These are phyloP conservation scores for Hansenula lynferdii DNA, from an alignment of 1,139 yeast genomes.

Conservation along the genomic window DNA sequence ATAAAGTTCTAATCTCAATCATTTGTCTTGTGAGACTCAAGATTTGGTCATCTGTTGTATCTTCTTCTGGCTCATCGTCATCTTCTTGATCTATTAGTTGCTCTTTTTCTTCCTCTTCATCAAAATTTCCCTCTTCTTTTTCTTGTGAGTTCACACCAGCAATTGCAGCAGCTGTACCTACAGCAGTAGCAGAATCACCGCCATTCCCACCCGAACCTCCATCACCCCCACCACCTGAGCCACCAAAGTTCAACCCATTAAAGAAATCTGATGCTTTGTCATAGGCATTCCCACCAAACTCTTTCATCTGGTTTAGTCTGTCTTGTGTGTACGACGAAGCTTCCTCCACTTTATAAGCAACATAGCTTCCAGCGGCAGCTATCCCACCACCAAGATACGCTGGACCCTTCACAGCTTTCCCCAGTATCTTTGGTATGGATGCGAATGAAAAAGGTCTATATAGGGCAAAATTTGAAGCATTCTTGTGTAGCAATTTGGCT, in stretches of 20 bases:
- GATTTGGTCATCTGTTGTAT: constrained; percentile 68
- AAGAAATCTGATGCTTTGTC: constrained; percentile 24
- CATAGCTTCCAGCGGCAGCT: constrained; percentile 93
- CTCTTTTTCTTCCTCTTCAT: constrained; percentile 22
- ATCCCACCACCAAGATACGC: constrained; percentile 86
- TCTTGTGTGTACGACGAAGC: constrained; percentile 71
- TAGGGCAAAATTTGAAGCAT: background rate
- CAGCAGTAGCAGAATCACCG: constrained; percentile 28
- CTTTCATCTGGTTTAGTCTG: constrained; percentile 56
- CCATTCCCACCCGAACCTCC: constrained; percentile 27
- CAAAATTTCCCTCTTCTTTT: constrained; percentile 21
- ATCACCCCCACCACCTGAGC: constrained; percentile 22
- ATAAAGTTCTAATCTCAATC: constrained; percentile 87
- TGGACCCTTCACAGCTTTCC: constrained; percentile 58
- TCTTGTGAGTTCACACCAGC: constrained; percentile 25
- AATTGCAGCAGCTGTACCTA: constrained; percentile 35
- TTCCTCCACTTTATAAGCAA: constrained; percentile 87
- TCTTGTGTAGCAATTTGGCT: background rate
- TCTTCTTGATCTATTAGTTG: constrained; percentile 34
- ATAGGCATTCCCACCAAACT: constrained; percentile 35
- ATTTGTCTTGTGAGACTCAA: constrained; percentile 85
- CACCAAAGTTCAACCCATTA: constrained; percentile 18
- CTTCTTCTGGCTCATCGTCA: constrained; percentile 37
- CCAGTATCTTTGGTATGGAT: constrained; percentile 48
- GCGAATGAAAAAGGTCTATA: constrained; percentile 21